Base-by-base conservation (phyloP, 129 eudicot genomes). In the Apium graveolens region DNA sequence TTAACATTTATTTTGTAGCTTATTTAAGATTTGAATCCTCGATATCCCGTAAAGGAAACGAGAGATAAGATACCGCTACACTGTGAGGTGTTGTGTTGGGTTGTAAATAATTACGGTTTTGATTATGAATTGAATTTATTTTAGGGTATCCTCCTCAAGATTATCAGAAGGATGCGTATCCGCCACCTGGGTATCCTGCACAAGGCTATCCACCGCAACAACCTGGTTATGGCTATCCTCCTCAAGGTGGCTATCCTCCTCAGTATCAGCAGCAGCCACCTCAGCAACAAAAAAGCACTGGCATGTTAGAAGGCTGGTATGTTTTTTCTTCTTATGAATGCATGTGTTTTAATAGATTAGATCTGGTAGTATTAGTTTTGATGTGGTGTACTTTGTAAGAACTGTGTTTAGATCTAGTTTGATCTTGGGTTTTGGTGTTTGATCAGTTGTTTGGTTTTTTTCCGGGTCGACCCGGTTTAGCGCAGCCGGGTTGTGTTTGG, bases 71-170 rank as follows among this genome's bases (percentile, higher is more conserved):
- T n/a, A n/a, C n/a, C n/a, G n/a, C n/a, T n/a, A n/a, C n/a, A n/a
- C n/a, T n/a, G n/a, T n/a, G n/a, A n/a, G n/a, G n/a, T n/a, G n/a
- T n/a, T n/a, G n/a, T n/a, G n/a, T n/a, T n/a, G n/a, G n/a, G n/a
- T n/a, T n/a, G n/a, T n/a, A n/a, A n/a, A n/a, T n/a, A n/a, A n/a
- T n/a, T n/a, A 35, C 2, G 38, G 35, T 73, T 85, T 69, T 74
- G 49, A 48, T 75, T 4, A 3, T 63, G 34, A 32, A 13, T 31
- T 32, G n/a, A n/a, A 35, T 10, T 24, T n/a, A n/a, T n/a, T n/a
- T n/a, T 42, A 91, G 93, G 93, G 31, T 88, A 91, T 85, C 93
- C 96, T 11, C 93, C 93, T 0, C 93, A 86, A 65, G 97, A 90
- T 13, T 88, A 87, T 69, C 83, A 92, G 1, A 93, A 90, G 81